Conservation (phyloP, 768 basidiomycete genomes). For the Mycena leptocephala region DNA sequence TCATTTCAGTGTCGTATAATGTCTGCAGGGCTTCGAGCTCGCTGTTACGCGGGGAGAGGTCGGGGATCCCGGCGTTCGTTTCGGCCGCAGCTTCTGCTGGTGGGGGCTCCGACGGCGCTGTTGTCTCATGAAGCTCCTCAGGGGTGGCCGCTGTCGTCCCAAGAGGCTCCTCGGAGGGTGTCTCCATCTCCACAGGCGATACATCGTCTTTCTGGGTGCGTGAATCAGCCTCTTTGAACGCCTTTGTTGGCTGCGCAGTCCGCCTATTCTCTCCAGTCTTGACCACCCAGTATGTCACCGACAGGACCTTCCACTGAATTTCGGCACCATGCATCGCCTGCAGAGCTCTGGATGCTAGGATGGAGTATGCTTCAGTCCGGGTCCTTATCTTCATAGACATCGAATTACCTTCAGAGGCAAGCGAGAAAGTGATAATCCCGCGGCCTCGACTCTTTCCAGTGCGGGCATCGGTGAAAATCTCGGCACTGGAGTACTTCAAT, state of each 20-base stretch:
- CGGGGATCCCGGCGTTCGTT: neutral
- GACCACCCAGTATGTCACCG: constrained; percentile 9
- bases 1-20: constrained; percentile 4
- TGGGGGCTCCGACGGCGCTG: neutral
- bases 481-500: constrained; percentile 4
- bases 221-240: neutral
- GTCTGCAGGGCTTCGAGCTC: neutral
- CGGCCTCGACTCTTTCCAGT: constrained; percentile 27
- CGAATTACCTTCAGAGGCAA: constrained; percentile 22
- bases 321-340: constrained; percentile 19
- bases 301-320: constrained; percentile 6
- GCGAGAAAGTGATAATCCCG: constrained; percentile 23
- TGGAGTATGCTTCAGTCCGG: neutral
- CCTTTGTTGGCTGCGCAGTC: neutral
- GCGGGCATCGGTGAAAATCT: constrained; percentile 1
- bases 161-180: neutral
- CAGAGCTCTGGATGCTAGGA: constrained; percentile 19
- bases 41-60: neutral
- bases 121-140: neutral
- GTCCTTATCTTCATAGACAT: no score
- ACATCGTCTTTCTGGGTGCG: neutral
- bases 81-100: neutral
- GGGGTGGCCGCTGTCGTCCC: no score
- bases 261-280: neutral
- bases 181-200: neutral